Conservation (phyloP, 2,329 filamentous ascomycete species). For the Aspergillus sp. region DNA sequence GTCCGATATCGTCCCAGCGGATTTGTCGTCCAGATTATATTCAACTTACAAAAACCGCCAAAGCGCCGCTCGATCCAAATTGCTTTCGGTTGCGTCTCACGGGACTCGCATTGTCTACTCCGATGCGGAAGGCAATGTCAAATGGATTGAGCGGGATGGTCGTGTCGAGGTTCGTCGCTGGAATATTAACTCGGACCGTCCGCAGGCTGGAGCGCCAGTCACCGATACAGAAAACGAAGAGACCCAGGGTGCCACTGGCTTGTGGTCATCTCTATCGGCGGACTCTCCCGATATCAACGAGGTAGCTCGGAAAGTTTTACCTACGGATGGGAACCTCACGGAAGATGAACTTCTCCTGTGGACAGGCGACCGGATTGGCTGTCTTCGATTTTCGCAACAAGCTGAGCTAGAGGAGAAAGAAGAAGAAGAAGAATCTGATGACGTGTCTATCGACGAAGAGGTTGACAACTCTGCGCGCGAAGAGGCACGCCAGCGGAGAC, state of each 20-base stretch:
- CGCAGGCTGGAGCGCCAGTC: slow-evolving; percentile 8
- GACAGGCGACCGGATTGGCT: slow-evolving; percentile 76
- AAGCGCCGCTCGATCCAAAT: slow-evolving; percentile 67
- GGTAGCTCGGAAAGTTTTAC: slow-evolving; percentile 70
- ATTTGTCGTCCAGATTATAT: slow-evolving; percentile 17
- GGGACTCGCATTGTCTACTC: slow-evolving; percentile 74
- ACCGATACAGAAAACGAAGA: slow-evolving; percentile 11
- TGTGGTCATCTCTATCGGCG: slow-evolving; percentile 34
- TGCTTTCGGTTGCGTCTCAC: slow-evolving; percentile 72
- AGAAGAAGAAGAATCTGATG: slow-evolving; percentile 29
- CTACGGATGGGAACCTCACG: slow-evolving; percentile 40
- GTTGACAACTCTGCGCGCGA: slow-evolving; percentile 19
- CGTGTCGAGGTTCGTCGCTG: slow-evolving; percentile 44
- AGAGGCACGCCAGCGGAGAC: slow-evolving; percentile 20
- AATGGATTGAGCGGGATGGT: slow-evolving; percentile 86
- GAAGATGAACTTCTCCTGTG: slow-evolving; percentile 69
- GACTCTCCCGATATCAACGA: slow-evolving; percentile 49
- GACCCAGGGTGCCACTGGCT: slow-evolving; percentile 43
- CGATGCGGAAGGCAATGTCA: slow-evolving; percentile 73
- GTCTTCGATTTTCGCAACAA: slow-evolving; percentile 53
- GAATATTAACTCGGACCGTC: slow-evolving; percentile 45
- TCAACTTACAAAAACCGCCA: slow-evolving; percentile 64
- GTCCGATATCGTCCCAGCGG: slow-evolving; percentile 14
- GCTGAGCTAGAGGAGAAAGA: slow-evolving; percentile 26
- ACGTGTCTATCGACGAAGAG: slow-evolving; percentile 19